phyloP scores from a whole-genome alignment of 495 filamentous ascomycete species.

The Aspergillus saccharolyticus region DNA sequence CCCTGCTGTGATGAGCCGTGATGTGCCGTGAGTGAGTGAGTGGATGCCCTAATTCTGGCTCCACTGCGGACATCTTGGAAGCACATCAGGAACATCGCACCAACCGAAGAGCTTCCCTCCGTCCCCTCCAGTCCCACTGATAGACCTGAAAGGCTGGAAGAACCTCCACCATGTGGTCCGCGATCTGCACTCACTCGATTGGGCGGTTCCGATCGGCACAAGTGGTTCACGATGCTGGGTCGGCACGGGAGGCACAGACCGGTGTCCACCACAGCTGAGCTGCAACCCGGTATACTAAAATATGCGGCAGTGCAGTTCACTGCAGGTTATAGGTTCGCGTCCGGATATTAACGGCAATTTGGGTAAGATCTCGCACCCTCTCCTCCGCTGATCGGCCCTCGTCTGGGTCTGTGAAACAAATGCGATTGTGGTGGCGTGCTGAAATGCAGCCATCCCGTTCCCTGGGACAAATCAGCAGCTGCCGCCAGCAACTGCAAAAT shows the following conservation, averaged over 20 bases:
- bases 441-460: not conserved
- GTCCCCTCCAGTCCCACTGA: not conserved
- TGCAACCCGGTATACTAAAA: not conserved
- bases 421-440: not conserved
- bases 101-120: not conserved
- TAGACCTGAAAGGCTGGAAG: not conserved
- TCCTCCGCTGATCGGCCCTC: not conserved
- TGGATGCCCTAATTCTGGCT: not conserved
- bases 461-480: not conserved
- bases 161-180: not conserved
- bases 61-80: not conserved
- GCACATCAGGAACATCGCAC: not conserved
- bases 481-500: not conserved
- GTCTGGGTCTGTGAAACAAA: not conserved
- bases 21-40: not conserved
- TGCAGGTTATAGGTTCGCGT: no score
- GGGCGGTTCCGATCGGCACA: not conserved
- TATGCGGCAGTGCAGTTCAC: not conserved
- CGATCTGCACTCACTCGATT: constrained; percentile 3
- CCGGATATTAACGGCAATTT: not conserved
- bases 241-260: not conserved
- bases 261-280: not conserved
- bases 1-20: not conserved
- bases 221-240: not conserved
- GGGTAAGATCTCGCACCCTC: not conserved